Evolutionary conservation across 2,329 filamentous ascomycete genomes (phyloP).

Genomic region (Epichloe baconii): DNA sequence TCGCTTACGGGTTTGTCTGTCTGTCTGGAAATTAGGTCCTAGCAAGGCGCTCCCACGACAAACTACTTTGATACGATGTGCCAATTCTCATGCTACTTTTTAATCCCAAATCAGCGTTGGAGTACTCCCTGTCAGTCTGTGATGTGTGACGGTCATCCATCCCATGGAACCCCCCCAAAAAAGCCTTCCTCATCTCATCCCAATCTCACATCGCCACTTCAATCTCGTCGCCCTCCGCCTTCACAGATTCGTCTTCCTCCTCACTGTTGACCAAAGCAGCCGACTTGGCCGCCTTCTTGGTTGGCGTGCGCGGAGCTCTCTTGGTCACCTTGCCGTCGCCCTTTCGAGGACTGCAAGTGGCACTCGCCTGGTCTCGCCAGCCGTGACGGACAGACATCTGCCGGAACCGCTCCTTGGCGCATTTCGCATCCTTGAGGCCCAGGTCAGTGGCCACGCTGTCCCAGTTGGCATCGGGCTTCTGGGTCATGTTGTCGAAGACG

Average conservation of each 20-base stretch:
- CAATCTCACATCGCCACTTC: constrained; percentile 5
- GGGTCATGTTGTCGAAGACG: constrained; percentile 28
- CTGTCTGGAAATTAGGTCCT: not conserved
- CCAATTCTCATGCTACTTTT: not conserved
- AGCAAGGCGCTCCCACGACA: too few relatives aligned
- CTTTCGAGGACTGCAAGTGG: constrained; percentile 17
- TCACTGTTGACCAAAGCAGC: constrained; percentile 7
- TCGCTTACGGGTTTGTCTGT: too few relatives aligned
- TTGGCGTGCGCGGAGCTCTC: constrained; percentile 15
- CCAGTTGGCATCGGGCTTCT: constrained; percentile 29
- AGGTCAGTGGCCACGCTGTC: constrained; percentile 22
- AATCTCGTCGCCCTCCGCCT: constrained; percentile 8
- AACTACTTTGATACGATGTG: not conserved
- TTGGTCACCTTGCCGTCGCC: constrained; percentile 18
- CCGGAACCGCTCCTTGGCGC: constrained; percentile 28
- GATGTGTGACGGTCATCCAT: not conserved
- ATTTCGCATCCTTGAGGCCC: constrained; percentile 27
- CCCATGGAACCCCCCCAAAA: not conserved
- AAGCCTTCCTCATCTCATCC: too few relatives aligned
- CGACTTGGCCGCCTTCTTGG: constrained; percentile 18
- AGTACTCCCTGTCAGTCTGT: not conserved
- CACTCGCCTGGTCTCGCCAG: constrained; percentile 19
- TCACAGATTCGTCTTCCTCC: constrained; percentile 4
- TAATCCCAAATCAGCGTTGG: not conserved
- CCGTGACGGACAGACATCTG: constrained; percentile 27